Evolutionary conservation across 495 filamentous ascomycete genomes (phyloP).

Genomic region (Xylaria nigripes): DNA sequence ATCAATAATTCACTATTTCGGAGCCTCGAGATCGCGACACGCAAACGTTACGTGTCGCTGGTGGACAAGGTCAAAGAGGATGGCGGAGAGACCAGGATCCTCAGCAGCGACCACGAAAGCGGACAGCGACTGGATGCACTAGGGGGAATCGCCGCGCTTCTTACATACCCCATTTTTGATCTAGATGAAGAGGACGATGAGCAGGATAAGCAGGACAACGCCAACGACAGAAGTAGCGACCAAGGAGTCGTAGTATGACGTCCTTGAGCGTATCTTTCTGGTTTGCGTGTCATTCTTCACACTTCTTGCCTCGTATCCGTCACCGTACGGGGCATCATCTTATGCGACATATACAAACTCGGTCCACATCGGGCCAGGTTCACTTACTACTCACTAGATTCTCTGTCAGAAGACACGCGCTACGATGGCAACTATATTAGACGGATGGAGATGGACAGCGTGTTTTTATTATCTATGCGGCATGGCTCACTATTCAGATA

Average conservation of each 20-base stretch:
- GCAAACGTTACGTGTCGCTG: conserved; percentile 74
- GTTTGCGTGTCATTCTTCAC: not conserved
- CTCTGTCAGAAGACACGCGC: not conserved
- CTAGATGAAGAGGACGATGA: conserved; percentile 63
- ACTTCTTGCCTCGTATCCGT: not conserved
- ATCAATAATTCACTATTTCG: conserved; percentile 82
- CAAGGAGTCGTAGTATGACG: conserved; percentile 35
- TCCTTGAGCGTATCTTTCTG: not conserved
- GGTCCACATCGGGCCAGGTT: not conserved
- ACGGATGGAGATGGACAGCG: not conserved
- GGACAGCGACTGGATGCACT: conserved; percentile 76
- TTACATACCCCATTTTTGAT: conserved; percentile 78
- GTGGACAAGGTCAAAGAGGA: conserved; percentile 87
- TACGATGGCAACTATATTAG: not conserved
- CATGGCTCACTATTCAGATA: not conserved
- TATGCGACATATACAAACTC: not conserved
- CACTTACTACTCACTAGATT: not conserved
- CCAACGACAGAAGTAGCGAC: conserved; percentile 13
- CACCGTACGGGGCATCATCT: not conserved
- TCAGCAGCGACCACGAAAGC: conserved; percentile 93
- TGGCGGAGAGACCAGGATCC: conserved; percentile 77
- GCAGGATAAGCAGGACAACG: conserved; percentile 37
- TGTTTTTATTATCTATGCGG: not conserved
- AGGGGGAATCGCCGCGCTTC: conserved; percentile 80
- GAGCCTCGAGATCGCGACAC: conserved; percentile 67